Base-by-base conservation (phyloP, 2,329 filamentous ascomycete genomes). In the Dryadomyces quercivorus region DNA sequence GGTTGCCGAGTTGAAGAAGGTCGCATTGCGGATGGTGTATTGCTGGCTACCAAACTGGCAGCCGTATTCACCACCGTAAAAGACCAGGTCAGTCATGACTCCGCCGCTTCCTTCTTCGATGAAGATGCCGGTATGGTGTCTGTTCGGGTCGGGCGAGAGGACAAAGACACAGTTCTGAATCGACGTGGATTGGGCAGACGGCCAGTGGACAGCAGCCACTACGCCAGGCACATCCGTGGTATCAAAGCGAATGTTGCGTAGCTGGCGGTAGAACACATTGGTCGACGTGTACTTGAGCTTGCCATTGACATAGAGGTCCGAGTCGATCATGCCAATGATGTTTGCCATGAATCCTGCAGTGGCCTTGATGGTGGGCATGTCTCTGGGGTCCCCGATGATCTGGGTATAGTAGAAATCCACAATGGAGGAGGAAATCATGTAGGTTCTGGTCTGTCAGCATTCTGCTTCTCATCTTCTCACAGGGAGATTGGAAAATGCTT, bases 11-110 rank as follows among this genome's bases (percentile, higher is more conserved):
- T 76, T 73, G 61, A 77, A 78, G 68, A 88, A 85, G 21, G 75
- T 81, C 60, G 86, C 63, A 63, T 88, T 86, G 26, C 82, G 75
- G 51, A 82, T 81, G 15, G 83, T 86, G 64, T 86, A 88, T 63
- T 88, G 85, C 67, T 86, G 82, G 62, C 83, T 85, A 18, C 82
- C 84, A 15, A 77, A 65, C 22, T 68, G 66, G 7, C 72, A 70
- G 46, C 82, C 84, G 57, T 80, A 76, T 53, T 75, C 74, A 36
- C 86, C 86, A 22, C 85, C 86, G 51, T 84, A 78, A 69, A 90
- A 88, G 56, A 78, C 75, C 2, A 89, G 70, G 59, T 90, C 85
- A 31, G 77, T 79, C 65, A 88, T 72, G 60, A 85, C 78, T 10
- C 84, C 84, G 38, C 84, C 84, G 16, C 76, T 80, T 1, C 81